Conservation (phyloP, 257 asterid genomes). For the Nicotiana tabacum region DNA sequence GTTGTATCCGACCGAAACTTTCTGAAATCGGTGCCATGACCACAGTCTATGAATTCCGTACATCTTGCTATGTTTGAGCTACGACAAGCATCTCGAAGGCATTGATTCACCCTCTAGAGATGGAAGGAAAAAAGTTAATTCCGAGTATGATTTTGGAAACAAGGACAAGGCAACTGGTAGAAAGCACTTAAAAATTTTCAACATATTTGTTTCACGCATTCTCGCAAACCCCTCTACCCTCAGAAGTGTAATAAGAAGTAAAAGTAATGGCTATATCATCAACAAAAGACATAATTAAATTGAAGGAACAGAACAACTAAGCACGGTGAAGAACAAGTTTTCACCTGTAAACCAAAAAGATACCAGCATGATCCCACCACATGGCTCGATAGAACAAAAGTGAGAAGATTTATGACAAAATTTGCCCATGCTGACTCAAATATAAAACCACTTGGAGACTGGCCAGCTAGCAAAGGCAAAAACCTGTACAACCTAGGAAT, state of each 20-base stretch:
- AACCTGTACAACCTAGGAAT: conserved; percentile 71
- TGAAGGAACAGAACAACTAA: not conserved
- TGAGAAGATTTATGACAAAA: conserved; percentile 68
- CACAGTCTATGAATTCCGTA: conserved; percentile 58
- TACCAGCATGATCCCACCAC: conserved; percentile 92
- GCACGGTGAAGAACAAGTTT: not conserved
- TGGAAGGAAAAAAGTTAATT: not conserved
- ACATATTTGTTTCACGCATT: not conserved
- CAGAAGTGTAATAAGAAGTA: not conserved
- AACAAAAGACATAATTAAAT: not conserved
- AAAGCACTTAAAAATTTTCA: not conserved
- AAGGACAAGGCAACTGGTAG: conserved; percentile 4
- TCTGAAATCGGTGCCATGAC: conserved; percentile 30
- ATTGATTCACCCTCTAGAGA: conserved; percentile 74
- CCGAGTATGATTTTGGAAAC: not conserved
- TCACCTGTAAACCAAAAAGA: conserved; percentile 80
- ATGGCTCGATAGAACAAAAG: conserved; percentile 62
- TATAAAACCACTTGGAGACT: conserved; percentile 66
- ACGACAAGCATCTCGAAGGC: conserved; percentile 71
- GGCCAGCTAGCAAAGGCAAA: conserved; percentile 68
- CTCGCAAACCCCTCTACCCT: not conserved
- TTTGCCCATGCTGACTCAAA: conserved; percentile 90
- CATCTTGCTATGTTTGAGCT: conserved; percentile 32
- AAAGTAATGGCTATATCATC: not conserved
- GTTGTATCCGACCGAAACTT: conserved; percentile 13